Base-by-base conservation (phyloP, 2,329 filamentous ascomycete genomes). In the Trichoderma sp. region DNA sequence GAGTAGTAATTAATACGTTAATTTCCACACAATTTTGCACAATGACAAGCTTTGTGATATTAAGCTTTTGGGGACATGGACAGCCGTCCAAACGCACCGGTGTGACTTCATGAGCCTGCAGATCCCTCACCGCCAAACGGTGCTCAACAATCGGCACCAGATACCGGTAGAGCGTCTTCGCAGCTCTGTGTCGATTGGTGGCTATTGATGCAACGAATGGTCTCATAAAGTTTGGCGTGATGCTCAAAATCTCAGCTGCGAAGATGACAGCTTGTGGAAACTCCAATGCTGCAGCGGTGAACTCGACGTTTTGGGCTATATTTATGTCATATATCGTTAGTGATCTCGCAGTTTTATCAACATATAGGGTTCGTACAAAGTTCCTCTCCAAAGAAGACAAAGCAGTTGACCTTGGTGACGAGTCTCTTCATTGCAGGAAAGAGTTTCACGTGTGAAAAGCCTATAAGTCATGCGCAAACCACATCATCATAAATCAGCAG, bases 261-360 rank as follows among this genome's bases (percentile, higher is more conserved):
- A 69, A 33, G 33, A 69, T 49, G 49, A 65, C 60, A 2, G 27
- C 60, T 40, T 69, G 52, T 19, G 60, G 68, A 29, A 69, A 69
- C 29, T 69, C 68, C 8, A 61, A 21, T 11, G 58, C 58, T 29
- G 58, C 35, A 29, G 21, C n/a, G 8, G 64, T 63, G 47, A 70
- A 70, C 21, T 68, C 69, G 27, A n/a, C 33, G 29, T 68, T 62
- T 11, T 59, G 52, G 24, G 56, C 57, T 63, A n/a, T 31, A 19
- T 27, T n/a, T 31, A 3, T 35, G 31, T 3, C 21, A 10, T 57
- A 24, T n/a, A 7, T 4, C 19, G 14, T 61, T 61, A 47, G 58
- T 24, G 14, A n/a, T 13, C 13, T 29, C 11, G 27, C 24, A n/a
- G 14, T 61, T 21, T 33, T 2, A 19, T 53, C 6, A n/a, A 43